phyloP scores from a whole-genome alignment of 2,329 filamentous ascomycete species.

The Trichoderma guizhouense region DNA sequence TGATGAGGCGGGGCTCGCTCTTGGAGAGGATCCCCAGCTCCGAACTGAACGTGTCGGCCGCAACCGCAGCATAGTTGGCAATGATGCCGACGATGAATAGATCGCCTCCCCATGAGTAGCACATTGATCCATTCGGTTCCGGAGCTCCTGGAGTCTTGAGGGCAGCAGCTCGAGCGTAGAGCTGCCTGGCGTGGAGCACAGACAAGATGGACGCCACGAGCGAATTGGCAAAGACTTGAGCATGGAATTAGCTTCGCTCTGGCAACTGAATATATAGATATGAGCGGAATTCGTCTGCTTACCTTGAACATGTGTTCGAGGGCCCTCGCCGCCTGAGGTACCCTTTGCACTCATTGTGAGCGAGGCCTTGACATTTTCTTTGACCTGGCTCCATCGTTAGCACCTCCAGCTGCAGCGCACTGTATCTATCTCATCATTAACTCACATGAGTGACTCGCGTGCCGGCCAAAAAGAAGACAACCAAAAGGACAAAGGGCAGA shows the following conservation, averaged over 20 bases:
- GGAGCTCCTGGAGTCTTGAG: constrained; percentile 33
- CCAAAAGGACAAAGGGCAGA: constrained; percentile 79
- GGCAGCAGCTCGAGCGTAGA: constrained; percentile 45
- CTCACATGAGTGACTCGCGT: constrained; percentile 77
- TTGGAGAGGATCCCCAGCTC: constrained; percentile 89
- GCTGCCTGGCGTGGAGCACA: constrained; percentile 59
- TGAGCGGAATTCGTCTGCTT: constrained; percentile 11
- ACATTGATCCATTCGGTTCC: constrained; percentile 43
- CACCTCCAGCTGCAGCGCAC: constrained; percentile 19
- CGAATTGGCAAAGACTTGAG: constrained; percentile 77
- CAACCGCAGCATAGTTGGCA: constrained; percentile 85
- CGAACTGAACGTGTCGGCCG: constrained; percentile 91
- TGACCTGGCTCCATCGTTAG: constrained; percentile 54
- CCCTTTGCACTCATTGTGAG: constrained; percentile 77
- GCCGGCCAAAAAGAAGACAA: constrained; percentile 82
- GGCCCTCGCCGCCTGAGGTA: constrained; percentile 71
- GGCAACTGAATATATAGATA: too few species aligned
- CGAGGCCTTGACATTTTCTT: constrained; percentile 78
- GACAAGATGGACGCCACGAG: constrained; percentile 66
- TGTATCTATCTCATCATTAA: background rate
- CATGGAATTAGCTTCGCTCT: background rate
- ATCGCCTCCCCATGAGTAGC: constrained; percentile 60
- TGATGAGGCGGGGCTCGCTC: constrained; percentile 77
- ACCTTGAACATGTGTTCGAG: constrained; percentile 80
- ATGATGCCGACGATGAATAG: constrained; percentile 63